Conservation (phyloP, 2,329 filamentous ascomycete species). For the Aspergillus latus region DNA sequence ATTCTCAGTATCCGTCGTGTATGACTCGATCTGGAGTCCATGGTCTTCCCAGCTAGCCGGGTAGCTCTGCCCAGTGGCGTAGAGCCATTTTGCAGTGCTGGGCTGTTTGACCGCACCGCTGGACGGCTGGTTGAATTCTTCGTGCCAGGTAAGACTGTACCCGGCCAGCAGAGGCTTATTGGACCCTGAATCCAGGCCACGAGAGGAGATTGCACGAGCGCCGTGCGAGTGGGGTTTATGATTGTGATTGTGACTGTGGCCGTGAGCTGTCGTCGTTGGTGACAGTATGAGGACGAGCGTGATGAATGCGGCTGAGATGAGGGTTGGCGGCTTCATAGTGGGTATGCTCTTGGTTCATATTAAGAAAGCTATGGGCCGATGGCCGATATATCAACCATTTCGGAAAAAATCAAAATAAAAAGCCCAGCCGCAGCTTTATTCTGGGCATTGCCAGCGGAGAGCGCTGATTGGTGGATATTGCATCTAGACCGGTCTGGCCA, state of each 20-base stretch:
- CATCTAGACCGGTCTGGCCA: neutral
- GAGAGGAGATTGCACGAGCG: neutral
- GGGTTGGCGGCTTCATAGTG: neutral
- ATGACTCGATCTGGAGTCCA: slow-evolving; percentile 8
- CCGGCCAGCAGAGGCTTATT: slow-evolving; percentile 5
- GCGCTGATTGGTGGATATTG: neutral
- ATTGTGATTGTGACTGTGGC: neutral
- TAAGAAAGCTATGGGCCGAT: neutral
- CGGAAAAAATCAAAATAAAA: too few relatives aligned
- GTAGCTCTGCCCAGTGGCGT: neutral
- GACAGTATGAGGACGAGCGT: neutral
- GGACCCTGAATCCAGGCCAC: slow-evolving; percentile 2
- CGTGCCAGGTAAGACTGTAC: slow-evolving; percentile 11
- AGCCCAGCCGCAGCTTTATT: too few relatives aligned
- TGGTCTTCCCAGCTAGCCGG: slow-evolving; percentile 6
- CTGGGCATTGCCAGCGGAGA: too few relatives aligned
- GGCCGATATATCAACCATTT: too few relatives aligned
- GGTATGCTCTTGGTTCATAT: neutral
- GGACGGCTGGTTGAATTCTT: slow-evolving; percentile 7
- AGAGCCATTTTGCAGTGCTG: slow-evolving; percentile 7
- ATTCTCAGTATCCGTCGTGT: slow-evolving; percentile 1
- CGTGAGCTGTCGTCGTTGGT: neutral
- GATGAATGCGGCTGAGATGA: neutral
- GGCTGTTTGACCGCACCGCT: neutral
- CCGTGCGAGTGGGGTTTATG: neutral